Evolutionary conservation across 371 early-diverging fungal species (phyloP).

Genomic region (Actinomortierella wolfii): DNA sequence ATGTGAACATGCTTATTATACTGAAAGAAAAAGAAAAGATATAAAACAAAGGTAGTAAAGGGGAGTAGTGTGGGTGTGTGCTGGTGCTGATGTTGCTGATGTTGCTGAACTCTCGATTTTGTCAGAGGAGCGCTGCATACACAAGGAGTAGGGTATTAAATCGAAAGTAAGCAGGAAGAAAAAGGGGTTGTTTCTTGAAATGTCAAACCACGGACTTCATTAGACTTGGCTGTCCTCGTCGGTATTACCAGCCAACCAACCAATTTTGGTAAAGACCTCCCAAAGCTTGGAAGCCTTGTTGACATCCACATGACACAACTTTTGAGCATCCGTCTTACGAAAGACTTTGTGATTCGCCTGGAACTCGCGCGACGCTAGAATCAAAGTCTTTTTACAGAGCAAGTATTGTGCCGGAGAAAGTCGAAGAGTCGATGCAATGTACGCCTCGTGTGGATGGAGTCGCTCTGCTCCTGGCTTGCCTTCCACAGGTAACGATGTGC

Average conservation of each 20-base stretch:
- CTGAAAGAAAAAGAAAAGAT: constrained; percentile 1
- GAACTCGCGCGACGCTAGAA: constrained; percentile 55
- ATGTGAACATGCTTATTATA: background rate
- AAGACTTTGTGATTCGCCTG: constrained; percentile 47
- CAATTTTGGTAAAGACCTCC: constrained; percentile 63
- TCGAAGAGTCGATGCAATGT: constrained; percentile 71
- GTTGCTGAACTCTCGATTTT: too few species aligned
- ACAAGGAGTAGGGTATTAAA: too few species aligned
- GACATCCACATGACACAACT: constrained; percentile 71
- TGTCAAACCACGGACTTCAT: background rate
- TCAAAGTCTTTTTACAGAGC: constrained; percentile 61
- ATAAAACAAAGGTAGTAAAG: too few species aligned
- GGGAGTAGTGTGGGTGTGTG: background rate
- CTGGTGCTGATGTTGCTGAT: background rate
- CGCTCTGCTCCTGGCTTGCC: constrained; percentile 31
- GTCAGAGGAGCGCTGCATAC: too few species aligned
- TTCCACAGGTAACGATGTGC: constrained; percentile 12
- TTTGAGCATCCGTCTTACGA: constrained; percentile 75
- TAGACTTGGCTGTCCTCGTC: constrained; percentile 25
- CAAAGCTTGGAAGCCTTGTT: constrained; percentile 75
- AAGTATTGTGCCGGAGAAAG: constrained; percentile 74
- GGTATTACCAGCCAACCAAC: constrained; percentile 51
- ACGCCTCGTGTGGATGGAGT: constrained; percentile 62
- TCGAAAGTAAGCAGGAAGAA: background rate
- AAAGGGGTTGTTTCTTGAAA: background rate